These are phyloP conservation scores for Cyclotella kingstonii DNA, from an alignment of 108 stramenopile genomes.

Conservation along the genomic window DNA sequence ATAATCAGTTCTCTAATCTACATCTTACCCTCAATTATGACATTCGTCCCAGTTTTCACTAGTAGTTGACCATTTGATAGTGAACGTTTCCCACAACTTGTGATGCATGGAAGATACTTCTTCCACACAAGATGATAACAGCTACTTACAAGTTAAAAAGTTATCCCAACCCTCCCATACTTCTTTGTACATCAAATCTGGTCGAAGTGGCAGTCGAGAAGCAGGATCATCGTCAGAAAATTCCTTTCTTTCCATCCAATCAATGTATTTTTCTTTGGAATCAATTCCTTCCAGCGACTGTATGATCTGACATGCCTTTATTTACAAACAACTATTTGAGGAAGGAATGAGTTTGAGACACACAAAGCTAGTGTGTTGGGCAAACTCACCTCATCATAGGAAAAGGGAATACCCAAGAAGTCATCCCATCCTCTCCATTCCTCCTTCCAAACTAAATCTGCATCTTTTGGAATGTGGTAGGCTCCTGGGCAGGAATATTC, in stretches of 20 bases:
- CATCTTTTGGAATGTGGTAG: conserved; percentile 73
- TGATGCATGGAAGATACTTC: no score
- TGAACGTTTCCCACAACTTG: no score
- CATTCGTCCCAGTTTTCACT: no score
- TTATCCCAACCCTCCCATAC: conserved; percentile 71
- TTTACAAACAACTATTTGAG: not conserved
- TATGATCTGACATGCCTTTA: conserved; percentile 48
- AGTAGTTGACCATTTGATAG: no score
- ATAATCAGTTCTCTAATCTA: no score
- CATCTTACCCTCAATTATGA: no score
- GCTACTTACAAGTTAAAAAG: conserved; percentile 41
- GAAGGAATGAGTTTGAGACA: not conserved
- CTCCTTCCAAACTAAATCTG: conserved; percentile 59
- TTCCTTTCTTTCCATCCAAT: conserved; percentile 33
- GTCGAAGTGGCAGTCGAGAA: conserved; percentile 56
- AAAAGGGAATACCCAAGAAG: conserved; percentile 53
- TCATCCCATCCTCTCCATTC: conserved; percentile 77
- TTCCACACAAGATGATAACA: no score
- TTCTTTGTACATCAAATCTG: conserved; percentile 65
- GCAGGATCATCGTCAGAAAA: conserved; percentile 53
- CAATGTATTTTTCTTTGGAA: conserved; percentile 51
- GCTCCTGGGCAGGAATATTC: conserved; percentile 71
- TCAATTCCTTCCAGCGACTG: conserved; percentile 28
- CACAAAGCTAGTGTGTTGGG: not conserved
- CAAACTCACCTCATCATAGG: conserved; percentile 16